These are phyloP conservation scores for Trichoderma afroharzianum DNA, from an alignment of 2,329 filamentous ascomycete genomes.

Conservation along the genomic window DNA sequence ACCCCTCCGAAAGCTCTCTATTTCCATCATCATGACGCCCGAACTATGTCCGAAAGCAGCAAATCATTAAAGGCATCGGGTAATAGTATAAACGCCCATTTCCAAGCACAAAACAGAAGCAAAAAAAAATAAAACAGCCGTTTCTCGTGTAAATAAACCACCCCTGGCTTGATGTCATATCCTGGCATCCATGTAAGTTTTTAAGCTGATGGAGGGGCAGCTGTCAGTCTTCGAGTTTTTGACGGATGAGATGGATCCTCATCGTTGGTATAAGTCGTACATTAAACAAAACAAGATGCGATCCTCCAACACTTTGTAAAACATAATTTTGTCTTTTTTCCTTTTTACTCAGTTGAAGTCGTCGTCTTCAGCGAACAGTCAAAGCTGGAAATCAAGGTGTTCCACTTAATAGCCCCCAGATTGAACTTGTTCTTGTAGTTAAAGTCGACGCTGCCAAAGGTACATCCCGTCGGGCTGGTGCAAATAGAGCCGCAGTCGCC, in stretches of 20 bases:
- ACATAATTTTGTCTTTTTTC: background rate
- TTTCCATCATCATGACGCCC: slow-evolving; percentile 13
- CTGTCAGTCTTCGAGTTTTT: background rate
- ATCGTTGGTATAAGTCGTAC: background rate
- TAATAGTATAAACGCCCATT: slow-evolving; percentile 15
- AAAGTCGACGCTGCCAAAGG: slow-evolving; percentile 46
- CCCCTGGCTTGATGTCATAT: background rate
- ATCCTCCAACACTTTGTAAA: background rate
- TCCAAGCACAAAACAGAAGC: background rate
- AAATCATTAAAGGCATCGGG: background rate
- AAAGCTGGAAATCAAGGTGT: slow-evolving; percentile 36
- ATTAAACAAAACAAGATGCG: background rate
- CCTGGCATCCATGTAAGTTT: background rate
- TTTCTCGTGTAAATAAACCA: background rate
- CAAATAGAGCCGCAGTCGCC: slow-evolving; percentile 42
- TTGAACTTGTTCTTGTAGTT: slow-evolving; percentile 46
- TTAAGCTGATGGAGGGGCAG: background rate
- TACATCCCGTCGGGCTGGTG: slow-evolving; percentile 51
- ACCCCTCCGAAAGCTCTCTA: background rate
- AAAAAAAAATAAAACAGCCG: background rate
- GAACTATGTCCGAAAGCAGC: slow-evolving; percentile 14
- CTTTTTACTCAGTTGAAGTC: background rate
- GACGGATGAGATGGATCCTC: background rate
- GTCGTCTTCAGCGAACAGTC: slow-evolving; percentile 25
- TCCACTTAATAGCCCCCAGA: slow-evolving; percentile 44